Evolutionary conservation across 2,329 filamentous ascomycete genomes (phyloP), one percentile per base, ranked within the genome.

Genomic region (Bimuria novae-zelandiae): DNA sequence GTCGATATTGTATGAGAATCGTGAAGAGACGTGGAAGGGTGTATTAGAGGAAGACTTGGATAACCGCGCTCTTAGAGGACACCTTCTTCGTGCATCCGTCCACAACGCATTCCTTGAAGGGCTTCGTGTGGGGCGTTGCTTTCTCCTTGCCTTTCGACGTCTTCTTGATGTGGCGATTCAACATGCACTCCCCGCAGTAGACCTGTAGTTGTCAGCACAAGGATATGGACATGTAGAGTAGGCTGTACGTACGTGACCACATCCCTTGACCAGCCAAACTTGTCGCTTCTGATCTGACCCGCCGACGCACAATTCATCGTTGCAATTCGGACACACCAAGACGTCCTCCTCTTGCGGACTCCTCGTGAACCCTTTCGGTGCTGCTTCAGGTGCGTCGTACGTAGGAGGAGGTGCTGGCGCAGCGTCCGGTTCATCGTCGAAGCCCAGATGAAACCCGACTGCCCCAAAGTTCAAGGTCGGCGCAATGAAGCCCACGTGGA

Each of bases 201-300:
- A 79, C 78, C 80, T 82, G 48, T 14, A 8, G 36, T 14, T 10
- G 39, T 63, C 47, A 64, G 47, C 27, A 42, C 23, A n/a, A n/a
- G n/a, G n/a, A n/a, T n/a, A n/a, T n/a, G n/a, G n/a, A n/a, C n/a
- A n/a, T n/a, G n/a, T n/a, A n/a, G 4, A 10, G 14, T n/a, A 25
- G 21, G 35, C 7, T 29, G 7, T 36, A 79, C 84, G 73, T 82
- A 97, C 94, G 77, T 99, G 94, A 59, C 94, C 94, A 71, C 94
- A 99, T 46, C 82, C 82, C 74, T 92, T 96, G 30, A 94, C 82
- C 0, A 94, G 88, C 92, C 92, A 97, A 57, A 97, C 93, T 65
- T 96, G 89, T 68, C 90, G 87, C 74, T 96, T 92, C 29, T 78
- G 70, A 23, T 82, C 79, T 19, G 81, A 79, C 0, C 85, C 85